A percentile compares a stretch with the other conserved stretches of the same genome.
Evolutionary conservation across 495 filamentous ascomycete species (phyloP).

Genomic region (Aspergillus leporis): DNA sequence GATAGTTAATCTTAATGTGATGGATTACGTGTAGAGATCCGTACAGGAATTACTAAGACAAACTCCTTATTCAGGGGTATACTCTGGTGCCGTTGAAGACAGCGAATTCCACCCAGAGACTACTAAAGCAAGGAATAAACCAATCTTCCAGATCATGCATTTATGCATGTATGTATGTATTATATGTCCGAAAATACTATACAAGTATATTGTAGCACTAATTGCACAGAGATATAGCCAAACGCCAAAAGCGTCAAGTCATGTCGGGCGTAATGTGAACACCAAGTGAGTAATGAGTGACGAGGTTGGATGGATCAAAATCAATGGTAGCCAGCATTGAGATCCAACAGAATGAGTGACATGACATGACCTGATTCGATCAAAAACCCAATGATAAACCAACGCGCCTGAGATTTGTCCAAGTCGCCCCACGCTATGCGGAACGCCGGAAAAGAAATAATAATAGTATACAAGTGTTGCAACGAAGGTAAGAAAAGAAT

Average conservation of each 20-base stretch:
- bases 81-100: too few relatives aligned
- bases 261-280: not conserved
- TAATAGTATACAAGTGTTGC: not conserved
- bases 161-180: not conserved
- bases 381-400: slow-evolving; percentile 4
- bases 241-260: not conserved
- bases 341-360: slow-evolving; percentile 18
- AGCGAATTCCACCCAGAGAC: too few relatives aligned
- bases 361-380: slow-evolving; percentile 22
- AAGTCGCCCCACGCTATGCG: slow-evolving; percentile 28
- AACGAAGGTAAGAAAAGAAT: not conserved
- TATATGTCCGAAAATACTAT: slow-evolving; percentile 4
- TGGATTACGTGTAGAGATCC: too few relatives aligned
- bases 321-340: not conserved
- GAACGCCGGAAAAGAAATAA: slow-evolving; percentile 18
- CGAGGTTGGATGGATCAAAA: not conserved
- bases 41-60: too few relatives aligned
- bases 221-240: not conserved
- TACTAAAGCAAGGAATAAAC: not conserved
- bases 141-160: not conserved
- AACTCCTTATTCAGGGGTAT: not conserved
- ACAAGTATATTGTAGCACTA: not conserved
- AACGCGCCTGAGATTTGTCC: slow-evolving; percentile 1
- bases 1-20: too few relatives aligned
- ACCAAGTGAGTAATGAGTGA: not conserved